Conservation (phyloP, 352 stramenopile species). For the Achlya hypogyna region DNA sequence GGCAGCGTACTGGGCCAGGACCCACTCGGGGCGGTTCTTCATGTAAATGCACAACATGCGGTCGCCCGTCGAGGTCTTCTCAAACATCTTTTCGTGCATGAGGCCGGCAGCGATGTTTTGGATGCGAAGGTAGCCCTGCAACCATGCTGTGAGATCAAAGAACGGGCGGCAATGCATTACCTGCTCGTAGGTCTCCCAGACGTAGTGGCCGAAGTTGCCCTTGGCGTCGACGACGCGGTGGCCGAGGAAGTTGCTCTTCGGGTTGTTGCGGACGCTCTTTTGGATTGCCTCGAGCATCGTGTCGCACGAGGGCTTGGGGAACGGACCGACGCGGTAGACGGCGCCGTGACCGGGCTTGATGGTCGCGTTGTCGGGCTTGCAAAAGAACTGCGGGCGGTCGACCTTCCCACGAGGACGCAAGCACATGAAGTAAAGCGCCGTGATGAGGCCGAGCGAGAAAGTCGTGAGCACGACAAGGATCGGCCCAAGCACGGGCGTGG, state of each 20-base stretch:
- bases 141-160: neutral
- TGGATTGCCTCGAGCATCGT: constrained; percentile 27
- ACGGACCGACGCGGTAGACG: constrained; percentile 15
- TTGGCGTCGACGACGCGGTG: constrained; percentile 34
- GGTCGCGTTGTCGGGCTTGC: constrained; percentile 15
- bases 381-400: constrained; percentile 5
- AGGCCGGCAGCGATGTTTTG: constrained; percentile 29
- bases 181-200: constrained; percentile 46
- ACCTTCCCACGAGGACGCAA: neutral
- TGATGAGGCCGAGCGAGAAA: neutral
- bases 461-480: constrained; percentile 8
- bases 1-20: constrained; percentile 73
- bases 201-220: constrained; percentile 33
- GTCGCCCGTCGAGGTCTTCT: constrained; percentile 24
- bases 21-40: constrained; percentile 85
- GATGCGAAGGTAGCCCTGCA: constrained; percentile 21
- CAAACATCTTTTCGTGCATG: constrained; percentile 27
- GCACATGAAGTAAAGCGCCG: constrained; percentile 8
- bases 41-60: constrained; percentile 76
- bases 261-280: constrained; percentile 21
- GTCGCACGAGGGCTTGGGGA: constrained; percentile 20
- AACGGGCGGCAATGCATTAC: constrained; percentile 21
- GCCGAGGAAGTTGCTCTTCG: constrained; percentile 38
- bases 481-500: neutral
- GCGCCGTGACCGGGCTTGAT: constrained; percentile 5